Base-by-base conservation (phyloP, 1,284 basidiomycete genomes). In the Taiwanofungus camphoratus region DNA sequence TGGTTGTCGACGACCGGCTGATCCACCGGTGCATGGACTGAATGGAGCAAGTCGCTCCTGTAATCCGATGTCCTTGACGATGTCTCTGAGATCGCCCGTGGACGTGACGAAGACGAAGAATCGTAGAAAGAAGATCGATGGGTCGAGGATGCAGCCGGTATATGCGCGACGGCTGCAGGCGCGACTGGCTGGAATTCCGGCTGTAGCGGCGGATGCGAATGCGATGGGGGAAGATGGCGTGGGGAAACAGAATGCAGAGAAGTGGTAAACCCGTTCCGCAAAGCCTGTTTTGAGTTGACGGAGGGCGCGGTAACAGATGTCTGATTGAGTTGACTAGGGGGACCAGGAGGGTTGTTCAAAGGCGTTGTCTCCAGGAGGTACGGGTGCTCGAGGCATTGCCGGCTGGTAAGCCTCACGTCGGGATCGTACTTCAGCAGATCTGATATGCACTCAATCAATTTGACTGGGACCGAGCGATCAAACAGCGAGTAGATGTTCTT, bases 401-500 rank as follows among this genome's bases (percentile, higher is more conserved):
- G 74, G 48, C 92, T 88, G 4, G 92, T 96, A 41, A 96, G 70
- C 26, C 96, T 82, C 37, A 74, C 70, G 33, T 81, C 81, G 12
- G 96, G 95, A 59, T 99, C 91, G 66, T 96, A 99, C 55, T 84
- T 87, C 44, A 99, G 77, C 13, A 98, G 74, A 58, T 94, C 90
- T 31, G 83, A 77, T 58, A 99, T 95, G 65, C 93, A 95, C 55
- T 97, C 85, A 53, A 99, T 71, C 36, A 99, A 73, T 36, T 83
- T 87, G 39, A 74, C 67, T 6, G 94, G 92, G 13, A 93, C 81
- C 19, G 70, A 78, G 44, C 74, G 77, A 48, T 90, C 87, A 59
- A 98, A 98, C 13, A 91, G 75, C 3, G 77, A 70, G 32, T 82
- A 74, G 46, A 97, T 78, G 48, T 87, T 77, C 54, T 74, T 79